A percentile compares a stretch with the other conserved stretches of the same genome.
phyloP scores from a whole-genome alignment of 495 filamentous ascomycete species.

The Pyrenula aspistea region DNA sequence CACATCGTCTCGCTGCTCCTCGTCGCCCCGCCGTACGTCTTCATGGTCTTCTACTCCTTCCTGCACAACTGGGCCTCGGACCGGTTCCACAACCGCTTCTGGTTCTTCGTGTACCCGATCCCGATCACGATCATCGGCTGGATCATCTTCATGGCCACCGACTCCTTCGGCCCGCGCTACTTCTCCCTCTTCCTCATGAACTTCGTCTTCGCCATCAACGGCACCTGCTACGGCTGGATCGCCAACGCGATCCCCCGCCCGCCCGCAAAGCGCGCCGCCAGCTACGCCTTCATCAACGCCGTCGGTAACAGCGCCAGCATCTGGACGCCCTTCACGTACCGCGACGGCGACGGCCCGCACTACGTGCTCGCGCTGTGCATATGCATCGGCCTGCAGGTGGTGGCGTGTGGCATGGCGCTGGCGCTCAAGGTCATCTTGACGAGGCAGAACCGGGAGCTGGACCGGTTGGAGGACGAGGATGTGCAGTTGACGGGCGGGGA shows the following conservation, averaged over 20 bases:
- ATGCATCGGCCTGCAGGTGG: slow-evolving; percentile 31
- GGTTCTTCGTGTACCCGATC: slow-evolving; percentile 39
- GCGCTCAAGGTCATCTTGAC: slow-evolving; percentile 31
- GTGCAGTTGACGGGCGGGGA: slow-evolving; percentile 28
- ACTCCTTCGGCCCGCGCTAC: slow-evolving; percentile 35
- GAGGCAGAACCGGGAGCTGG: slow-evolving; percentile 31
- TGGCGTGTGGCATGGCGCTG: slow-evolving; percentile 23
- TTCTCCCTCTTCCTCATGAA: slow-evolving; percentile 43
- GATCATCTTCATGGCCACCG: slow-evolving; percentile 37
- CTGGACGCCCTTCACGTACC: slow-evolving; percentile 44
- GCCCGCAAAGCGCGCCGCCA: slow-evolving; percentile 40
- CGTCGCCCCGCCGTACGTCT: slow-evolving; percentile 41
- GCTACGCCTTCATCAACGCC: slow-evolving; percentile 42
- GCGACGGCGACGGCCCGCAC: slow-evolving; percentile 19
- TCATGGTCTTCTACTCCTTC: slow-evolving; percentile 39
- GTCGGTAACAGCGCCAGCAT: slow-evolving; percentile 40
- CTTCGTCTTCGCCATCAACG: slow-evolving; percentile 41
- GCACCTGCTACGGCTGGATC: slow-evolving; percentile 43
- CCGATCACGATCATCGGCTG: slow-evolving; percentile 37
- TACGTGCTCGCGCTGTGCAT: slow-evolving; percentile 34
- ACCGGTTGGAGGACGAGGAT: slow-evolving; percentile 31
- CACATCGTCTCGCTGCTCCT: slow-evolving; percentile 32
- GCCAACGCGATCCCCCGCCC: slow-evolving; percentile 38
- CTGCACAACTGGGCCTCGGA: slow-evolving; percentile 34
- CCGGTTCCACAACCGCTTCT: slow-evolving; percentile 31